Conservation (phyloP, 1,139 yeast genomes). For the Hanseniaspora sp. region DNA sequence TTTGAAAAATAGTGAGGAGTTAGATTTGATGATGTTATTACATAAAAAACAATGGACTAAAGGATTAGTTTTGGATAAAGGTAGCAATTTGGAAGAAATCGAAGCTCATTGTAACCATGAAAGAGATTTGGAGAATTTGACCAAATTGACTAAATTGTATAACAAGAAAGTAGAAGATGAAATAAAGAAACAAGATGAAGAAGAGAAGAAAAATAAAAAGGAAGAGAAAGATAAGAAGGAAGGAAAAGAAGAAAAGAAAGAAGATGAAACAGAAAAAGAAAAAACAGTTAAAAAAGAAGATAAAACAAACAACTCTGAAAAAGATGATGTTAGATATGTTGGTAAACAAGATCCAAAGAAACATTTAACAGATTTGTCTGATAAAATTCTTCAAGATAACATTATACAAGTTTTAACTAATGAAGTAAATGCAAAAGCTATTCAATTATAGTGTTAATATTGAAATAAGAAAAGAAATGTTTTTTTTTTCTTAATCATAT, state of each 20-base stretch:
- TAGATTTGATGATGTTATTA: slow-evolving; percentile 83
- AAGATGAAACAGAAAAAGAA: too few species aligned
- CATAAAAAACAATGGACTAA: slow-evolving; percentile 97
- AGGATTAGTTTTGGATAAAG: slow-evolving; percentile 71
- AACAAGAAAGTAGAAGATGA: slow-evolving; percentile 89
- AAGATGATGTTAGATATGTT: slow-evolving; percentile 61
- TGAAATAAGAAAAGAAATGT: too few species aligned
- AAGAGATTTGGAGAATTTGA: slow-evolving; percentile 67
- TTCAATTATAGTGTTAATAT: slow-evolving; percentile 45
- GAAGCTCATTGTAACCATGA: slow-evolving; percentile 13
- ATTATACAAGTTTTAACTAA: slow-evolving; percentile 79
- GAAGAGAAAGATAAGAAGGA: slow-evolving; percentile 63
- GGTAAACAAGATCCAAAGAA: slow-evolving; percentile 99
- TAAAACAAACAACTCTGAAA: slow-evolving; percentile 72
- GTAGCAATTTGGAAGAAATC: slow-evolving; percentile 58
- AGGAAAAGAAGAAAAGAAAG: too few species aligned
- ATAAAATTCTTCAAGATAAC: slow-evolving; percentile 74
- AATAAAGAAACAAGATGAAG: slow-evolving; percentile 75
- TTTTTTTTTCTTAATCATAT: too few species aligned
- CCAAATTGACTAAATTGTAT: slow-evolving; percentile 80
- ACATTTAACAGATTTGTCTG: slow-evolving; percentile 85
- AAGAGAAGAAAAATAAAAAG: slow-evolving; percentile 28
- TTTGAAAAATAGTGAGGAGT: slow-evolving; percentile 84
- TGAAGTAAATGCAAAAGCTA: slow-evolving; percentile 76
- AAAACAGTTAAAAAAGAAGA: too few species aligned